These are phyloP conservation scores for Trametes gibbosa DNA, from an alignment of 768 basidiomycete species.

Conservation along the genomic window DNA sequence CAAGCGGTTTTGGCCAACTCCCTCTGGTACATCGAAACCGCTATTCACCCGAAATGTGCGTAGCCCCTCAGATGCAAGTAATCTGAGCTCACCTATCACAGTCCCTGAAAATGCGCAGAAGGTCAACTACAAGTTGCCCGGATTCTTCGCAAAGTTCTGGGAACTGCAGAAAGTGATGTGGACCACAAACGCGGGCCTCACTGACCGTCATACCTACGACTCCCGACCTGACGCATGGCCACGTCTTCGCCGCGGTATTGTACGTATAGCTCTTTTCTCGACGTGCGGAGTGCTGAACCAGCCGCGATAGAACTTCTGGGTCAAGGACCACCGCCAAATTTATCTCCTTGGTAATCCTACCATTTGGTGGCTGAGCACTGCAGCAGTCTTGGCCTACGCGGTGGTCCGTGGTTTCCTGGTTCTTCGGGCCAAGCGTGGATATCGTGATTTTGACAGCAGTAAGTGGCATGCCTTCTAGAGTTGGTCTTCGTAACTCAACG, in stretches of 20 bases:
- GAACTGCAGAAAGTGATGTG: slow-evolving; percentile 96
- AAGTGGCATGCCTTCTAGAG: slow-evolving; percentile 30
- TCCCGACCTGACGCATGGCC: slow-evolving; percentile 95
- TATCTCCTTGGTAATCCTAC: slow-evolving; percentile 95
- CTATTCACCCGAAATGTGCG: slow-evolving; percentile 69
- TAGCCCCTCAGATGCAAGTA: slow-evolving; percentile 8
- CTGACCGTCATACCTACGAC: slow-evolving; percentile 92
- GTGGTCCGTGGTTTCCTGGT: slow-evolving; percentile 74
- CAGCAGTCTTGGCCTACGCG: slow-evolving; percentile 67
- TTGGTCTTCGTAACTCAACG: background rate
- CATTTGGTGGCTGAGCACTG: slow-evolving; percentile 85
- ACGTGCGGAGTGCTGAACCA: background rate
- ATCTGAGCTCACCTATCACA: slow-evolving; percentile 29
- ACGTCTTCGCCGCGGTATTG: slow-evolving; percentile 86
- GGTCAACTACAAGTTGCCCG: slow-evolving; percentile 89
- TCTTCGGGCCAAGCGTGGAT: slow-evolving; percentile 88
- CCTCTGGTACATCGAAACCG: slow-evolving; percentile 92
- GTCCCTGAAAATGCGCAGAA: slow-evolving; percentile 70
- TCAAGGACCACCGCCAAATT: slow-evolving; percentile 92
- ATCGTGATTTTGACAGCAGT: slow-evolving; percentile 91
- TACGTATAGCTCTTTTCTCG: slow-evolving; percentile 38
- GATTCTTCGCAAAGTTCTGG: slow-evolving; percentile 87
- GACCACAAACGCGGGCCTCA: slow-evolving; percentile 93
- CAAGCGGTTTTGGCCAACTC: slow-evolving; percentile 89
- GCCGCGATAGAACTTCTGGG: slow-evolving; percentile 86